These are phyloP conservation scores for Amaranthus palmeri DNA, from an alignment of 148 eudicot species.

Conservation along the genomic window DNA sequence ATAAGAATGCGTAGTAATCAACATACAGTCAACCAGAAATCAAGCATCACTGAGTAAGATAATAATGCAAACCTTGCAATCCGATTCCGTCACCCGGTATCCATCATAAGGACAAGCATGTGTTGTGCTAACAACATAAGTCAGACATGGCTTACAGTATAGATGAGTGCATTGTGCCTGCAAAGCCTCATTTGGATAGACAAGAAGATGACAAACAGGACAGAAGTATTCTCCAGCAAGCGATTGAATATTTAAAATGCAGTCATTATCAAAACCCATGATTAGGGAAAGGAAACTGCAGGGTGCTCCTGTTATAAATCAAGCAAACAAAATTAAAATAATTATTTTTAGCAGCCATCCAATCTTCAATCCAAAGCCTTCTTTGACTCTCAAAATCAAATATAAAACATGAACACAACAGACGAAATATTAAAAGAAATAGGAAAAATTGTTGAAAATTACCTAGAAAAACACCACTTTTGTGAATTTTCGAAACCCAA, in stretches of 20 bases:
- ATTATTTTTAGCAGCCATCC: background rate
- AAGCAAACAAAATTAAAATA: background rate
- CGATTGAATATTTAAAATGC: constrained; percentile 74
- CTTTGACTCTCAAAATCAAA: too few species aligned
- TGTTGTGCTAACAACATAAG: constrained; percentile 65
- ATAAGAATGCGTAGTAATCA: constrained; percentile 9
- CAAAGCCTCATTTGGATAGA: constrained; percentile 83
- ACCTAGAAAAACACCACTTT: too few species aligned
- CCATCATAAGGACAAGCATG: constrained; percentile 93
- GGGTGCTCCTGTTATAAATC: background rate
- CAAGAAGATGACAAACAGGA: constrained; percentile 87
- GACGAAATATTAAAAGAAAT: too few species aligned
- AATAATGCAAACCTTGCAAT: constrained; percentile 57
- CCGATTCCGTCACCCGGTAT: constrained; percentile 82
- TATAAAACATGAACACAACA: too few species aligned
- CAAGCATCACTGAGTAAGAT: background rate
- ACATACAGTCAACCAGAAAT: constrained; percentile 5
- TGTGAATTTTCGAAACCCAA: too few species aligned
- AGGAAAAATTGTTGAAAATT: too few species aligned
- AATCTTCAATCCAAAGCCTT: too few species aligned
- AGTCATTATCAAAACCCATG: constrained; percentile 97
- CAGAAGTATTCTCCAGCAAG: constrained; percentile 91
- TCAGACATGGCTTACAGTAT: constrained; percentile 86
- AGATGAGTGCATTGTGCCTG: constrained; percentile 89
- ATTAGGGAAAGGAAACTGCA: constrained; percentile 13